Percentiles rank a stretch among this genome's conserved stretches.
phyloP scores from a whole-genome alignment of 208 protist species.

The Wallacemonas sp. region DNA sequence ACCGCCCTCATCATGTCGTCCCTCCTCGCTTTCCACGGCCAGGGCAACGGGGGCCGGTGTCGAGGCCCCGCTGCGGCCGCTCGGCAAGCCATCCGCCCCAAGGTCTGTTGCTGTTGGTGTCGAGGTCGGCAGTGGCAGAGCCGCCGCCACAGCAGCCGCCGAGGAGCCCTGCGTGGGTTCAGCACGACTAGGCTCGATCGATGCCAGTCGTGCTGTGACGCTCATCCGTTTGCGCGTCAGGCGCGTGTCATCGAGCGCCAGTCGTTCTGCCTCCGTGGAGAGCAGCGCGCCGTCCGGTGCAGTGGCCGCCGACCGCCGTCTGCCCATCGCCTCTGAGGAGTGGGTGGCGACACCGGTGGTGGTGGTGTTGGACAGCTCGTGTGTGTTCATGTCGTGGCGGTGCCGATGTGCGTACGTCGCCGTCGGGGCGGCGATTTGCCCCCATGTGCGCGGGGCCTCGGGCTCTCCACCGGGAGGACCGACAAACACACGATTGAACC shows the following conservation, averaged over 20 bases:
- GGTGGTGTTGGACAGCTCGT: too few relatives aligned
- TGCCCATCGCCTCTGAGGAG: neutral
- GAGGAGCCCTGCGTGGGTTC: neutral
- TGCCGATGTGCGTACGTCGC: too few relatives aligned
- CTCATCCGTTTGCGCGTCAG: slow-evolving; percentile 6
- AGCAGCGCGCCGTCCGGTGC: neutral
- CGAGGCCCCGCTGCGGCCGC: neutral
- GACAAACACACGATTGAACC: slow-evolving; percentile 9
- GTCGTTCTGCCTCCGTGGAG: neutral
- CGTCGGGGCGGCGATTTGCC: neutral
- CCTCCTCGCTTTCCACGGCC: too few relatives aligned
- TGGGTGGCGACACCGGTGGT: neutral
- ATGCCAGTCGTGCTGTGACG: neutral
- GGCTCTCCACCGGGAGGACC: neutral
- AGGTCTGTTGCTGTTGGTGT: too few relatives aligned
- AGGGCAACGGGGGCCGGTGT: slow-evolving; percentile 10
- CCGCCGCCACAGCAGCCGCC: neutral
- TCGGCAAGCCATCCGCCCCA: too few relatives aligned
- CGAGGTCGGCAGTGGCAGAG: neutral
- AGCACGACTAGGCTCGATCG: neutral
- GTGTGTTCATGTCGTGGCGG: neutral
- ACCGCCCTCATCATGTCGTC: too few relatives aligned
- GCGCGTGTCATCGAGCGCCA: slow-evolving; percentile 15
- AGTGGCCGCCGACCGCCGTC: neutral
- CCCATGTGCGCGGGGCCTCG: neutral